Evolutionary conservation across 306 rosid species (phyloP).

Genomic region (Coriaria nepalensis): DNA sequence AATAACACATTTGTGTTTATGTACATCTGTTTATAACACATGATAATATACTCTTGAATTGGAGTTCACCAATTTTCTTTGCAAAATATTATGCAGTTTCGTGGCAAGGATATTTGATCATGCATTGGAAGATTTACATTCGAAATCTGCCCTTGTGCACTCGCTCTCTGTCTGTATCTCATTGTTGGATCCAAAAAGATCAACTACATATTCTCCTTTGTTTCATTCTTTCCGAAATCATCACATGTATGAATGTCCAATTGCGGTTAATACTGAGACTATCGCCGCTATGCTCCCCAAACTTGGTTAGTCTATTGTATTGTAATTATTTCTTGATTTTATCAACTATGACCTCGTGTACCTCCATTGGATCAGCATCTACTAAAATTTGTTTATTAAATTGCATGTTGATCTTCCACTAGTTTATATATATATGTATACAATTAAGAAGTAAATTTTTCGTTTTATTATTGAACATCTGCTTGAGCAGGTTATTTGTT

Average conservation of each 20-base stretch:
- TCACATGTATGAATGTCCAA: conserved; percentile 69
- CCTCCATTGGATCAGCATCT: too few species aligned
- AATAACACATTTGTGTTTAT: background rate
- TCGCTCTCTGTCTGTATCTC: conserved; percentile 92
- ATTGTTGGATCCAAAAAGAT: conserved; percentile 89
- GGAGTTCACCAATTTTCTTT: too few species aligned
- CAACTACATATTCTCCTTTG: conserved; percentile 41
- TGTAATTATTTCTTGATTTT: conserved; percentile 1
- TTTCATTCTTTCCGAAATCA: conserved; percentile 87
- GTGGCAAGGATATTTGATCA: conserved; percentile 68
- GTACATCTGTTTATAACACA: too few species aligned
- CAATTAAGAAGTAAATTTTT: too few species aligned
- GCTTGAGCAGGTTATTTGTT: conserved; percentile 70
- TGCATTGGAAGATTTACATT: conserved; percentile 82
- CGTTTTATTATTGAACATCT: background rate
- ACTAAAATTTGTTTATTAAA: too few species aligned
- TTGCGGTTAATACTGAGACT: conserved; percentile 69
- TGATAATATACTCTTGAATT: background rate
- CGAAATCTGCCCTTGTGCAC: conserved; percentile 71
- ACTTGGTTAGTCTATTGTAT: conserved; percentile 43
- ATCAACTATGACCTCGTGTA: too few species aligned
- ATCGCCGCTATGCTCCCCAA: conserved; percentile 79
- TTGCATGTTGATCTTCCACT: too few species aligned
- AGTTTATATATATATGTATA: too few species aligned
- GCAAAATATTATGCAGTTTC: conserved; percentile 37